These are phyloP conservation scores for Coniochaeta sp. DNA, from an alignment of 2,329 filamentous ascomycete genomes.

Conservation along the genomic window DNA sequence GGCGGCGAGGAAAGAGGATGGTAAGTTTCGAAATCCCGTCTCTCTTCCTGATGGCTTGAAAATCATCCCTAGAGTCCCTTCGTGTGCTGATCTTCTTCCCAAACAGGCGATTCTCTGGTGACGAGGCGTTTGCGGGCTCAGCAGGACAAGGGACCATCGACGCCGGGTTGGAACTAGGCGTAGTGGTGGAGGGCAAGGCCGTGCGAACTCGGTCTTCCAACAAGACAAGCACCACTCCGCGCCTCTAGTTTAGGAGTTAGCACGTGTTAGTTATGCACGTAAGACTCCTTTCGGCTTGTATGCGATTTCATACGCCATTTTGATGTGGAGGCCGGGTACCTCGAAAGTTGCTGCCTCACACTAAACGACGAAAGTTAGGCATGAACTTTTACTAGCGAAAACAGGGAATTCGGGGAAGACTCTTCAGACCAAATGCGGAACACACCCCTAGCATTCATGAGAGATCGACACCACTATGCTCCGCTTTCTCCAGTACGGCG, in stretches of 20 bases:
- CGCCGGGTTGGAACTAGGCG: background rate
- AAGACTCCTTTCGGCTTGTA: background rate
- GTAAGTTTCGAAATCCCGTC: slow-evolving; percentile 39
- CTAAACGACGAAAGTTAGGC: background rate
- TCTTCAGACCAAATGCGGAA: background rate
- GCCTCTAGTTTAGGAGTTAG: background rate
- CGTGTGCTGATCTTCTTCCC: slow-evolving; percentile 7
- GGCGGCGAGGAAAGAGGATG: slow-evolving; percentile 83
- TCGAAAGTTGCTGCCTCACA: background rate
- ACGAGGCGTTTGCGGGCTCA: slow-evolving; percentile 44
- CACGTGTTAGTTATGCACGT: background rate
- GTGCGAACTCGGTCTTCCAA: background rate
- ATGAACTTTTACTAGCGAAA: background rate
- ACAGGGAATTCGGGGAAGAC: background rate
- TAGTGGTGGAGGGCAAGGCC: slow-evolving; percentile 2
- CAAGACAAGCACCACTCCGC: background rate
- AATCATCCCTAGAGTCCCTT: background rate
- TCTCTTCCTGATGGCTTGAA: background rate
- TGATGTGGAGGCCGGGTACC: too few species aligned
- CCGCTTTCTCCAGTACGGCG: background rate
- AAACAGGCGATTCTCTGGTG: slow-evolving; percentile 38
- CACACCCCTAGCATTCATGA: background rate
- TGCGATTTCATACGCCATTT: too few species aligned
- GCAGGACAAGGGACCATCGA: slow-evolving; percentile 14
- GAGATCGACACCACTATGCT: background rate